Conservation (phyloP, 768 basidiomycete species). For the Mycena polygramma region DNA sequence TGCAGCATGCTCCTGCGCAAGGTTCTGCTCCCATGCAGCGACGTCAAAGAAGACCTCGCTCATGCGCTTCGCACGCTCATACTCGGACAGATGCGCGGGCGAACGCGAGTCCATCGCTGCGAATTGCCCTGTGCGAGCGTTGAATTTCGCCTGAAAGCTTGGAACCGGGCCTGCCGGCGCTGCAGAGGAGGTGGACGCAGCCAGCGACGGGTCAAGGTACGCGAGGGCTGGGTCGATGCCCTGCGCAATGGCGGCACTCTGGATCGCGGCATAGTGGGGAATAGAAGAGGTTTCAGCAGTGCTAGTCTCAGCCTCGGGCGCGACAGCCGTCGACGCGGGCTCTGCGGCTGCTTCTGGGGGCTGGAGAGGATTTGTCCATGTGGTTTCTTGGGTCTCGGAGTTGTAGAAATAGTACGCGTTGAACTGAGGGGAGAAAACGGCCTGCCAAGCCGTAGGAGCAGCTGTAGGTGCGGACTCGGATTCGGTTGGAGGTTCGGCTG, state of each 20-base stretch:
- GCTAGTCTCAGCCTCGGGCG: conserved; percentile 38
- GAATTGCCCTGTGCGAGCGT: conserved; percentile 85
- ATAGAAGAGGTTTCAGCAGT: conserved; percentile 43
- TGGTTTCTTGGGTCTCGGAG: conserved; percentile 79
- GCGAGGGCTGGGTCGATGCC: conserved; percentile 90
- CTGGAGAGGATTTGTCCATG: conserved; percentile 85
- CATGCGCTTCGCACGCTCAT: conserved; percentile 87
- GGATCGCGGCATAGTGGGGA: conserved; percentile 62
- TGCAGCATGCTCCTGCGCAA: conserved; percentile 61
- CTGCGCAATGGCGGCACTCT: conserved; percentile 79
- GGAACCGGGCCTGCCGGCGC: conserved; percentile 51
- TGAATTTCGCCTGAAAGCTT: conserved; percentile 79
- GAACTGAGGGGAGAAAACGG: conserved; percentile 82
- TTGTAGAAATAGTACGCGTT: conserved; percentile 92
- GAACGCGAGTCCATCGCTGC: conserved; percentile 75
- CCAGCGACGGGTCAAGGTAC: conserved; percentile 81
- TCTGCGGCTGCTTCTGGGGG: conserved; percentile 43
- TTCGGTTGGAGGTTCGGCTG: conserved; percentile 23
- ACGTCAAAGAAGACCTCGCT: conserved; percentile 92
- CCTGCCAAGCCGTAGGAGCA: conserved; percentile 72
- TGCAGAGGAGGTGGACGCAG: conserved; percentile 50
- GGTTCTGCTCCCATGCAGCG: conserved; percentile 80
- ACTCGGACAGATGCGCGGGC: conserved; percentile 83
- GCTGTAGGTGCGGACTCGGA: conserved; percentile 20
- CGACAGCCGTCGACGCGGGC: conserved; percentile 41